Evolutionary conservation across 2,329 filamentous ascomycete genomes (phyloP), one percentile per base, ranked within the genome.

Genomic region (Lecanicillium sp.): DNA sequence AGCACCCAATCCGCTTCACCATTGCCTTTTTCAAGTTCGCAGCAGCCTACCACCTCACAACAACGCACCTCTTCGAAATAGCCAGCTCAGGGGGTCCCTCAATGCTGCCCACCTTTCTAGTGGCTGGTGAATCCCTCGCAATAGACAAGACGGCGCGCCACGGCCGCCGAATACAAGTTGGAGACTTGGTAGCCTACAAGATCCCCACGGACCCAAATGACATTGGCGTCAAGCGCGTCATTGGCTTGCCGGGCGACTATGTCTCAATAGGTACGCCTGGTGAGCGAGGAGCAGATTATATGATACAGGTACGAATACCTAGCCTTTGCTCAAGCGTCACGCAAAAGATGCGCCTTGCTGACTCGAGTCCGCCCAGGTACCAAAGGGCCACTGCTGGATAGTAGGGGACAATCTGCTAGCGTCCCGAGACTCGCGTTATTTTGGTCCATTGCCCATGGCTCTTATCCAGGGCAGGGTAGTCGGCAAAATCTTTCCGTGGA

Each of bases 381-480:
- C 92, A 0, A 70, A 84, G 54, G 92, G 92, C 2, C 92, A 98
- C 67, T 94, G 88, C 52, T 96, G 87, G 78, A 67, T 95, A 6
- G 76, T 80, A 3, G 92, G 92, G 3, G 92, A 98, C 60, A 96
- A 96, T 59, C 55, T 95, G 44, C 71, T 78, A 3, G 83, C 76
- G 52, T 95, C 88, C 17, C 70, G 86, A 47, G 92, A 98, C 65
- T 95, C 88, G 31, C 78, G 92, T 45, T 69, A 80, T 29, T 95
- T 83, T 63, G 92, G 92, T 0, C 87, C 92, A 0, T 58, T 98
- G 19, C 92, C 92, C 1, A 65, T 98, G 54, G 90, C 78, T 2
- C 65, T 98, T 46, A 75, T 98, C 32, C 80, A 74, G 51, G 88
- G 88, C 33, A 96, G 94, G 57, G 80, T 92, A 3, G 63, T 90